These are phyloP conservation scores for Tulasnella sp. DNA, from an alignment of 768 basidiomycete species.

Conservation along the genomic window DNA sequence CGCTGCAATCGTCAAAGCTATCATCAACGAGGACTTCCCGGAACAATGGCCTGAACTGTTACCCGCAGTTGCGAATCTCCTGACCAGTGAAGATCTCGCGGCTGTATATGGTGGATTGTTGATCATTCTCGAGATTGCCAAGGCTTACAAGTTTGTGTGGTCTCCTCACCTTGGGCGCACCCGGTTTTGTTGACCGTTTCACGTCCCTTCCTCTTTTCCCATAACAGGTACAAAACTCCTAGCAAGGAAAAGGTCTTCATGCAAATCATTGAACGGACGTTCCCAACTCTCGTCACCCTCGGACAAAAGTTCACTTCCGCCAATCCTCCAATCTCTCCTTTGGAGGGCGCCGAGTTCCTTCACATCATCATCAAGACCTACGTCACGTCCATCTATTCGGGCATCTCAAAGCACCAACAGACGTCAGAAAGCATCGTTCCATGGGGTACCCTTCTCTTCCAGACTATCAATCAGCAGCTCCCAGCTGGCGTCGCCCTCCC, in stretches of 20 bases:
- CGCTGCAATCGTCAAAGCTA: constrained; percentile 68
- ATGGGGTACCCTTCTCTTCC: constrained; percentile 84
- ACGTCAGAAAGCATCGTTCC: constrained; percentile 74
- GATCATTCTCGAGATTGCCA: constrained; percentile 73
- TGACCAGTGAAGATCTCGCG: constrained; percentile 64
- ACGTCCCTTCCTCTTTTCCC: background rate
- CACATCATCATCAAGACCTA: constrained; percentile 89
- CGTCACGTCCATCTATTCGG: constrained; percentile 76
- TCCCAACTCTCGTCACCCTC: constrained; percentile 77
- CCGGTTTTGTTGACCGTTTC: background rate
- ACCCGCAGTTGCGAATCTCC: constrained; percentile 65
- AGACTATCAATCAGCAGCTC: constrained; percentile 71
- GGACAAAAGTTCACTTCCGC: constrained; percentile 65
- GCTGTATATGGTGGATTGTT: constrained; percentile 83
- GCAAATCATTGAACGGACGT: constrained; percentile 61
- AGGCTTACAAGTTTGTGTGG: constrained; percentile 70
- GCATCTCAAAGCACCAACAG: constrained; percentile 75
- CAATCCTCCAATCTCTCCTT: constrained; percentile 55
- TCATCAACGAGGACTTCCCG: constrained; percentile 79
- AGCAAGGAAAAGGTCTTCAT: constrained; percentile 59
- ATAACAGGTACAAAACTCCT: constrained; percentile 63
- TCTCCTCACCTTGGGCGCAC: background rate
- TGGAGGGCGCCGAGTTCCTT: constrained; percentile 80
- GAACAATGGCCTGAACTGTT: constrained; percentile 71
- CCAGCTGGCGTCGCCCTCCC: constrained; percentile 64